Evolutionary conservation across 2,329 filamentous ascomycete genomes (phyloP).

Genomic region (Beauveria pseudobassiana): DNA sequence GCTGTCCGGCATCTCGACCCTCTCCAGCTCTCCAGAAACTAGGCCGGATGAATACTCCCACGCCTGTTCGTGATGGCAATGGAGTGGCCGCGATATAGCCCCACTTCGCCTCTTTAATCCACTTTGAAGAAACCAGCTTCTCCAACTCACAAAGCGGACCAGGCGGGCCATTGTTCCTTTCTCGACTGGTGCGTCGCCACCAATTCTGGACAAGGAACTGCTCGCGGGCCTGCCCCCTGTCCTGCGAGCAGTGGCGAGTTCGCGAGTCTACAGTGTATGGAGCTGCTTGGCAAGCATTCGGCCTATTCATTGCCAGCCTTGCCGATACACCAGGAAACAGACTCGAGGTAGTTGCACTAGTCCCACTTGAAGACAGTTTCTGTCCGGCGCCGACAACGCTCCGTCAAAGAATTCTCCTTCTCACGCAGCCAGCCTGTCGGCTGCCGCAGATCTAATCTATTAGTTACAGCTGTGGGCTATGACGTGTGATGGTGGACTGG

Average conservation of each 20-base stretch:
- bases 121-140: slow-evolving; percentile 1
- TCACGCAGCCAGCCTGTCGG: neutral
- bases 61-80: neutral
- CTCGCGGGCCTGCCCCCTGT: neutral
- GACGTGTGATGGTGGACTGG: neutral
- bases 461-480: neutral
- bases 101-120: neutral
- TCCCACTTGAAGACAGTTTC: neutral
- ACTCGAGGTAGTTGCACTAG: neutral
- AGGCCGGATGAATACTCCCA: neutral
- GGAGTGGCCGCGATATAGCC: slow-evolving; percentile 2
- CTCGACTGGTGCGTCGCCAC: neutral
- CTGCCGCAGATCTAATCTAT: neutral
- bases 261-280: neutral
- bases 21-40: neutral
- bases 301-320: neutral
- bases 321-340: neutral
- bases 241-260: neutral
- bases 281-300: neutral
- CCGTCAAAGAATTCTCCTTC: neutral
- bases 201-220: neutral
- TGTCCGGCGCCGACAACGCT: neutral
- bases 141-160: neutral
- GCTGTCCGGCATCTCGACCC: neutral
- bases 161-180: neutral